Evolutionary conservation across 768 basidiomycete genomes (phyloP).

Genomic region (Mycena albidolilacea): DNA sequence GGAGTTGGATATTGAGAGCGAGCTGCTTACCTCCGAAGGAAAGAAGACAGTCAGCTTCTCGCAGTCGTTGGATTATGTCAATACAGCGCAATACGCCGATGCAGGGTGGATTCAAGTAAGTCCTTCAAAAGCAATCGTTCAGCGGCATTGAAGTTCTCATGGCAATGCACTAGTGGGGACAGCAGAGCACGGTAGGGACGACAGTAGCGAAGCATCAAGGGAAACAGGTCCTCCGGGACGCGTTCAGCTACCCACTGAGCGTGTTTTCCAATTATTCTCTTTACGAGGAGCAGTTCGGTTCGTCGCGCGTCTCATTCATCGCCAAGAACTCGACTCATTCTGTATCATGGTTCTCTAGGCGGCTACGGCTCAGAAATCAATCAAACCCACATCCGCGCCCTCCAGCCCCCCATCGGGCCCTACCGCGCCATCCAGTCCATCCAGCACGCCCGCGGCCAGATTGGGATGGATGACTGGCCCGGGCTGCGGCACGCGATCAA

Average conservation of each 20-base stretch:
- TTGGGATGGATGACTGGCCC: conserved; percentile 53
- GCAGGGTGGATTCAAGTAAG: conserved; percentile 53
- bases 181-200: conserved; percentile 65
- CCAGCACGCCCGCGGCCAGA: conserved; percentile 49
- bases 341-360: conserved; percentile 37
- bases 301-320: conserved; percentile 16
- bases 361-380: conserved; percentile 49
- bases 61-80: conserved; percentile 64
- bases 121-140: too few species aligned
- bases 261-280: conserved; percentile 51
- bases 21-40: conserved; percentile 64
- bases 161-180: conserved; percentile 55
- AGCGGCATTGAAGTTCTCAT: not conserved
- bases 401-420: conserved; percentile 44
- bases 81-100: conserved; percentile 66
- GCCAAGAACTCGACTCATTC: not conserved
- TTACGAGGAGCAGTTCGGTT: conserved; percentile 46
- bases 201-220: conserved; percentile 66
- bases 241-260: conserved; percentile 66
- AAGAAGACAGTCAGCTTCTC: conserved; percentile 62
- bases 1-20: conserved; percentile 63
- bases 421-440: conserved; percentile 47
- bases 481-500: conserved; percentile 51
- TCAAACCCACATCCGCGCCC: conserved; percentile 48
- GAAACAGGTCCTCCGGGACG: conserved; percentile 58